phyloP scores from a whole-genome alignment of 202 grass and related monocot species.

The Saccharum hybrid region DNA sequence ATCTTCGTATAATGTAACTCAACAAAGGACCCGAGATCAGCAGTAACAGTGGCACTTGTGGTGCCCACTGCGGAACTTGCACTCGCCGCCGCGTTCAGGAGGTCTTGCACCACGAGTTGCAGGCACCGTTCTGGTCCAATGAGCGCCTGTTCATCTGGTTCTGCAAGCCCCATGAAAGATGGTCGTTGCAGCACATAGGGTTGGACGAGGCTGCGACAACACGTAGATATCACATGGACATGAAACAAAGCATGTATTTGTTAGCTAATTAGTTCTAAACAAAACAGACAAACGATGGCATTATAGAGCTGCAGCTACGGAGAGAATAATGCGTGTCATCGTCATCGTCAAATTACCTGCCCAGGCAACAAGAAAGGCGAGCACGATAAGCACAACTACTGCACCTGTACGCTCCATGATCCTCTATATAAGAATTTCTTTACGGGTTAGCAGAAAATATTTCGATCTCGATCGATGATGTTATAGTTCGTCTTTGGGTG shows the following conservation, averaged over 20 bases:
- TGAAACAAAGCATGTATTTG: neutral
- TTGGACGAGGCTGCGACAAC: neutral
- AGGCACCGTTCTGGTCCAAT: neutral
- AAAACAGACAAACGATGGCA: neutral
- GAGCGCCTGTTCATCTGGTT: neutral
- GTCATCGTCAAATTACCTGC: neutral
- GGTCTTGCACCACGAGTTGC: neutral
- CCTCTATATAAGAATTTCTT: neutral
- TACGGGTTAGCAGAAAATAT: too few relatives aligned
- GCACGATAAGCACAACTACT: neutral
- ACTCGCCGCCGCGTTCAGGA: conserved; percentile 1
- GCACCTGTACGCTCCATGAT: neutral
- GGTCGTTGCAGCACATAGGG: neutral
- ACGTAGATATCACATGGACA: neutral
- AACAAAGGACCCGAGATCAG: neutral
- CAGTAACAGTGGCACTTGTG: conserved; percentile 15
- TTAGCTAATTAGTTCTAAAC: neutral
- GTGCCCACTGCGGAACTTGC: neutral
- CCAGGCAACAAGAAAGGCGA: neutral
- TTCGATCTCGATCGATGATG: neutral
- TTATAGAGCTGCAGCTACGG: neutral
- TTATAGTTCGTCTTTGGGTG: neutral
- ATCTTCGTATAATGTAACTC: too few relatives aligned
- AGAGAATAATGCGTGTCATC: neutral
- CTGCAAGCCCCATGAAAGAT: neutral